Percentiles rank a stretch among this genome's conserved stretches.
phyloP scores from a whole-genome alignment of 345 rosid genomes.

The Eucalyptus pauciflora region DNA sequence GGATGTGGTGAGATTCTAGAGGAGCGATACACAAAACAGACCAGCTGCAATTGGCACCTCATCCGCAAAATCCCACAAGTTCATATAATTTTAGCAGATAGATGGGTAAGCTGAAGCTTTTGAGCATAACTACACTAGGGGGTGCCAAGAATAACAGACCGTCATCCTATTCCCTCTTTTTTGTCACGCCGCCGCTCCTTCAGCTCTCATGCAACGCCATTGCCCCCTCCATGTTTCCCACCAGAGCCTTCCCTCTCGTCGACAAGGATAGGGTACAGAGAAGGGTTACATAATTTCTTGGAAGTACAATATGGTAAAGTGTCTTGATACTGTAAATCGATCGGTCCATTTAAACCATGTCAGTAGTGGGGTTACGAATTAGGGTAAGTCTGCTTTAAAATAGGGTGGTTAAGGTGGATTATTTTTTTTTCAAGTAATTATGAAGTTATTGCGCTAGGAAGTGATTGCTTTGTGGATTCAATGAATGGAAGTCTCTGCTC shows the following conservation, averaged over 20 bases:
- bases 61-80: no score
- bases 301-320: background rate
- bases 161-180: background rate
- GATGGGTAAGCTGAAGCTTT: no score
- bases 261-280: background rate
- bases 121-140: no score
- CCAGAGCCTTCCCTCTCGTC: background rate
- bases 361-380: accelerated
- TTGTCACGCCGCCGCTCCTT: background rate
- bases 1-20: no score
- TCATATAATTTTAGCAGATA: no score
- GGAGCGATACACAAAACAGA: no score
- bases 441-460: background rate
- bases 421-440: background rate
- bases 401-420: background rate
- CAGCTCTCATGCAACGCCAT: accelerated
- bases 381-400: background rate
- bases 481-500: background rate
- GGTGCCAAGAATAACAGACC: no score
- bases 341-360: background rate
- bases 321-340: accelerated
- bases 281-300: constrained; percentile 37
- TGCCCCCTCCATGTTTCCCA: background rate
- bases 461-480: background rate
- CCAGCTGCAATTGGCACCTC: no score